Base-by-base conservation (phyloP, 108 stramenopile genomes). In the Pelagomonas calceolata region DNA sequence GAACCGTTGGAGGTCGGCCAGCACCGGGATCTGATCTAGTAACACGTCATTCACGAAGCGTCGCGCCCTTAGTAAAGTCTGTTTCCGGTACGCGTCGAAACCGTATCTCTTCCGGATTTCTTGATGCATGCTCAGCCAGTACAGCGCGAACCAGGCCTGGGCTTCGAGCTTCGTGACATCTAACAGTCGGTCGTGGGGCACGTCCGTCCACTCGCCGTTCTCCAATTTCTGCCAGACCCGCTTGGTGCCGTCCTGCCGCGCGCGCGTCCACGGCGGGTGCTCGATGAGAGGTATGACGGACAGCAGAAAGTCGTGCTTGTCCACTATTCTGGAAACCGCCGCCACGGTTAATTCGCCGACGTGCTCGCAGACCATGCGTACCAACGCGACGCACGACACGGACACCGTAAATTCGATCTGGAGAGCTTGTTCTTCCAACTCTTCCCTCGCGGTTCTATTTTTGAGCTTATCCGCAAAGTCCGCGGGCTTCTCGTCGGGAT, bases 211-310 rank as follows among this genome's bases (percentile, higher is more conserved):
- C 73, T 83, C 78, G 66, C 82, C 83, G 12, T 87, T 84, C 33
- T 77, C 67, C 7, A 91, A 67, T 68, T 92, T 92, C 70, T 91
- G 80, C 92, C 92, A 92, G 32, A 73, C 65, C 30, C 74, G 68
- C 15, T 30, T 44, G 32, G 66, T 34, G 34, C 66, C 71, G 10
- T 68, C 34, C 66, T 46, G 37, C 4, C 78, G 75, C 17, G 85
- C 77, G 63, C 92, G 66, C 30, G 89, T 89, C 92, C 92, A 92
- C 9, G 92, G 92, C 39, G 90, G 90, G 73, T 91, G 88, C 36
- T 92, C 92, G 0, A 92, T 68, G 15, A 91, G 80, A 4, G 87
- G 87, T 15, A 89, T 76, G 68, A 92, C 74, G 30, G 81, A 64
- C 71, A 90, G 70, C 17, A 87, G 85, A 43, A 85, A 80, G 68